A percentile compares a stretch with the other conserved stretches of the same genome.
phyloP scores from a whole-genome alignment of 169 alveolate genomes.

The Pseudocohnilembus persalinus region DNA sequence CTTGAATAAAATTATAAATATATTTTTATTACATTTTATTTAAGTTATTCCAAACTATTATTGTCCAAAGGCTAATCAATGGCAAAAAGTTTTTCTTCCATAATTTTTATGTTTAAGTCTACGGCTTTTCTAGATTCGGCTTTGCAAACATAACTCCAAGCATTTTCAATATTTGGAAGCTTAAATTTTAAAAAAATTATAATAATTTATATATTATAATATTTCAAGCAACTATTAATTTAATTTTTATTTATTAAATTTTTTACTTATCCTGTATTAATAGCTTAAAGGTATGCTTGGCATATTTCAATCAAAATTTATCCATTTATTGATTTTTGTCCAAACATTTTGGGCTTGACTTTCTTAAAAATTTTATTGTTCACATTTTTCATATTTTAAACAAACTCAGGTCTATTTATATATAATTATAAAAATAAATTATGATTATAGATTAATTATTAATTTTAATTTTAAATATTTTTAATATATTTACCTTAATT shows the following conservation, averaged over 20 bases:
- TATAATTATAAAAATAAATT: not conserved
- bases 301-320: constrained; percentile 68
- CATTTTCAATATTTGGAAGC: constrained; percentile 83
- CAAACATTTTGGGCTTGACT: constrained; percentile 72
- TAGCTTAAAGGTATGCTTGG: constrained; percentile 69
- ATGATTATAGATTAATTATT: not conserved
- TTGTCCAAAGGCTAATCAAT: not conserved
- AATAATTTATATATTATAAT: too few species aligned
- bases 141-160: constrained; percentile 83
- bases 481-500: constrained; percentile 10
- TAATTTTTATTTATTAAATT: too few species aligned
- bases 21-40: constrained; percentile 43
- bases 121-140: constrained; percentile 73
- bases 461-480: not conserved
- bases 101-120: constrained; percentile 47
- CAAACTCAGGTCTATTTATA: constrained; percentile 71
- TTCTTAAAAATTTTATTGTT: constrained; percentile 66
- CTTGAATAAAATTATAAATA: too few species aligned
- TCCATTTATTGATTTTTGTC: constrained; percentile 69
- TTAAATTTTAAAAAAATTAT: not conserved
- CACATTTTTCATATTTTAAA: constrained; percentile 53
- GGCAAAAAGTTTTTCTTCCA: constrained; percentile 10
- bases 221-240: too few species aligned
- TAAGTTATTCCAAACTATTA: constrained; percentile 12
- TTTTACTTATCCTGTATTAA: constrained; percentile 66